phyloP scores from a whole-genome alignment of 495 filamentous ascomycete genomes.

The Hypoxylon cercidicola region DNA sequence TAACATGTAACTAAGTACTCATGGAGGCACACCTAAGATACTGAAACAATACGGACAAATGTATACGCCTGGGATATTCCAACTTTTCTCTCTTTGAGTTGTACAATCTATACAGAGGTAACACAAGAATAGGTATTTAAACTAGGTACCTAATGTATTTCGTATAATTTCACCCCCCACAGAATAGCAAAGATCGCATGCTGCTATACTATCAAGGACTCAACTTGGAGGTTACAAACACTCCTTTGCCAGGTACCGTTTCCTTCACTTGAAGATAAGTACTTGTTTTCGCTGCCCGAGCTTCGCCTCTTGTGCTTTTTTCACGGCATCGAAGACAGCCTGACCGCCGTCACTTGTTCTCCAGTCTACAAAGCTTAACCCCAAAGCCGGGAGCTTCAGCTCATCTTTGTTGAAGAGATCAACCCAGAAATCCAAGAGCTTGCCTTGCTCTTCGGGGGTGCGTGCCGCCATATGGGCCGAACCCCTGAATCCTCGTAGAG shows the following conservation, averaged over 20 bases:
- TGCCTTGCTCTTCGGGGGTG: background rate
- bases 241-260: background rate
- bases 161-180: no score
- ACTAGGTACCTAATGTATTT: no score
- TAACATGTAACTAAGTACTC: no score
- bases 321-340: background rate
- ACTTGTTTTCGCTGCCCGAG: conserved; percentile 1
- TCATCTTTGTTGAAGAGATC: background rate
- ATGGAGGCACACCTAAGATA: no score
- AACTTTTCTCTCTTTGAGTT: no score
- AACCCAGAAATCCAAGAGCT: conserved; percentile 1
- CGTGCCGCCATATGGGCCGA: conserved; percentile 1
- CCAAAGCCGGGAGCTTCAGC: background rate
- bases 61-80: no score
- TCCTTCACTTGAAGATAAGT: background rate
- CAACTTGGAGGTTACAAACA: no score
- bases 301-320: background rate
- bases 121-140: no score
- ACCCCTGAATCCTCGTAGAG: conserved; percentile 1
- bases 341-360: background rate
- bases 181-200: no score
- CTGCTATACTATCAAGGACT: no score
- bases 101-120: no score
- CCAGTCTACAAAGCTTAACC: background rate
- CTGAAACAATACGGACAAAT: no score